Evolutionary conservation across 768 basidiomycete species (phyloP).

Genomic region (Xanthoconium stramineum): DNA sequence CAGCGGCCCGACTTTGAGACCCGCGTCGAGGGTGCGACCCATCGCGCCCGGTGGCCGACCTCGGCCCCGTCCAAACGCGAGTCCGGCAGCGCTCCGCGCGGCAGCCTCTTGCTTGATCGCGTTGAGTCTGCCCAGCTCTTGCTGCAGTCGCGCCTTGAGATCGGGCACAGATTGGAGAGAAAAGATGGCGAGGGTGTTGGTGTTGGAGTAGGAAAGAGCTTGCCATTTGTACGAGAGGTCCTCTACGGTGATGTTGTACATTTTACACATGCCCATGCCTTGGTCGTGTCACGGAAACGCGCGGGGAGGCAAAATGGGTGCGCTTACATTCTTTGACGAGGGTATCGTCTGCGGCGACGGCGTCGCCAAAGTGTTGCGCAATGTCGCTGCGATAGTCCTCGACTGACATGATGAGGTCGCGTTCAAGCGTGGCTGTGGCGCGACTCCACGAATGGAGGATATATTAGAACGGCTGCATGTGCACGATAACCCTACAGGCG

Average conservation of each 20-base stretch:
- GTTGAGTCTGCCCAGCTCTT: slow-evolving; percentile 29
- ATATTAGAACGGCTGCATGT: slow-evolving; percentile 21
- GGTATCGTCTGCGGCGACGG: slow-evolving; percentile 38
- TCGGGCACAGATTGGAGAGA: slow-evolving; percentile 46
- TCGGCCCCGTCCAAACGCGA: slow-evolving; percentile 11
- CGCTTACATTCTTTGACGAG: slow-evolving; percentile 52
- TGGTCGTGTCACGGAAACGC: slow-evolving; percentile 7
- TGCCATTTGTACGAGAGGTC: slow-evolving; percentile 69
- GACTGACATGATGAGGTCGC: slow-evolving; percentile 19
- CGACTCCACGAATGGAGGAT: neutral
- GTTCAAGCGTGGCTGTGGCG: no score
- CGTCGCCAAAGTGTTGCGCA: slow-evolving; percentile 24
- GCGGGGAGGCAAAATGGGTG: slow-evolving; percentile 9
- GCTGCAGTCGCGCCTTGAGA: slow-evolving; percentile 42
- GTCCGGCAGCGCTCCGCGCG: slow-evolving; percentile 19
- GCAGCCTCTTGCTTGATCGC: slow-evolving; percentile 32
- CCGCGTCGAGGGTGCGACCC: slow-evolving; percentile 6
- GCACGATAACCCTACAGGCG: slow-evolving; percentile 24
- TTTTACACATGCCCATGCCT: slow-evolving; percentile 66
- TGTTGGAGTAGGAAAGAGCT: slow-evolving; percentile 38
- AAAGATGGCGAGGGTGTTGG: slow-evolving; percentile 42
- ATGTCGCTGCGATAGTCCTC: slow-evolving; percentile 21
- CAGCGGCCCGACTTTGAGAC: slow-evolving; percentile 15
- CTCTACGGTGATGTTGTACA: slow-evolving; percentile 52
- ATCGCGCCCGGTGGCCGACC: neutral